These are phyloP conservation scores for Fusarium illudens DNA, from an alignment of 2,329 filamentous ascomycete genomes.

Conservation along the genomic window DNA sequence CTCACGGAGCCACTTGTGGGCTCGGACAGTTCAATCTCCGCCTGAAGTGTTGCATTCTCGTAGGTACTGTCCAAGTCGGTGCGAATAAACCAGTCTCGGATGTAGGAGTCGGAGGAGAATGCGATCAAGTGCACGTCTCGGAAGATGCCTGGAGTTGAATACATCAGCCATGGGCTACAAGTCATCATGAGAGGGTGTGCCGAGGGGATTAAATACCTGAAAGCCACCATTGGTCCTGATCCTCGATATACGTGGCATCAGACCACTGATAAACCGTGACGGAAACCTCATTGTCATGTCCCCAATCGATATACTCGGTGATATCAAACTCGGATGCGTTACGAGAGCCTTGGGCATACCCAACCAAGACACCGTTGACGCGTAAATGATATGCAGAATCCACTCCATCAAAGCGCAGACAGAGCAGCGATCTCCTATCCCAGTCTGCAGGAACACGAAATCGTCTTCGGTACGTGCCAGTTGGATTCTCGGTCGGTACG, in stretches of 20 bases:
- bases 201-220: neutral
- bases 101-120: neutral
- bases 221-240: slow-evolving; percentile 1
- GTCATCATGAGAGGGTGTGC: neutral
- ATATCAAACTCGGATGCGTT: neutral
- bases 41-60: neutral
- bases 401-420: neutral
- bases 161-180: neutral
- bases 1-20: neutral
- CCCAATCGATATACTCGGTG: neutral
- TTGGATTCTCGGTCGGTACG: neutral
- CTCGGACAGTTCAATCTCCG: neutral
- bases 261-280: neutral
- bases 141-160: neutral
- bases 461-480: neutral
- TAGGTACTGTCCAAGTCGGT: neutral
- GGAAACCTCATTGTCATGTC: neutral
- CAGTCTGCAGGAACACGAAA: neutral
- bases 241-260: neutral
- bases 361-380: neutral
- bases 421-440: neutral
- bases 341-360: neutral
- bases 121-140: neutral
- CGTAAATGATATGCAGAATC: neutral
- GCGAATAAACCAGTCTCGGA: neutral